Base-by-base conservation (phyloP, 768 basidiomycete genomes). In the Coprinopsis marcescibilis region DNA sequence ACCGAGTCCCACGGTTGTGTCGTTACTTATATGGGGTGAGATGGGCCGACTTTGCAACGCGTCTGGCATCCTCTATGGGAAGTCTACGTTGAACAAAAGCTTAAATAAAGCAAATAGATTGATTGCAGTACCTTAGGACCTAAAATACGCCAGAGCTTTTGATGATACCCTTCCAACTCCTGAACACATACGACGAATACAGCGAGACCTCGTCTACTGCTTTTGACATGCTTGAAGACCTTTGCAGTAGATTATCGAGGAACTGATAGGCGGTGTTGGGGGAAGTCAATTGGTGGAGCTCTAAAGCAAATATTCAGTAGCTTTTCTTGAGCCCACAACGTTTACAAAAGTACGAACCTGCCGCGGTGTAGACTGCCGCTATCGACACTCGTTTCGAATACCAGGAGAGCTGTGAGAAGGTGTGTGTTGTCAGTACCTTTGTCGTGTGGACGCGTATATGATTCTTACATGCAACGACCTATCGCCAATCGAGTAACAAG, bases 211-310 rank as follows among this genome's bases (percentile, higher is more conserved):
- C 83, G 33, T 66, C 67, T 6, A 85, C 47, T 0, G 75, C 69
- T 1, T 62, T 61, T 37, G 77, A 72, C 0, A 80, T 54, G 1
- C 62, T 52, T 2, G 68, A 62, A 2, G 78, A 74, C 2, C 71
- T 63, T 8, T 72, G 68, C 12, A 91, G 69, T 4, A 89, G 75
- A 6, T 72, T 64, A 37, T 83, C 80, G 12, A 92, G 69, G 67
- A 92, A 89, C 2, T 68, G 63, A 23, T 68, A 64, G 0, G 85
- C 79, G 2, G 87, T 87, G 11, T 66, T 57, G 3, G 89, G 85
- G 1, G 89, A 91, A 0, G 78, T 74, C n/a, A 92, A 58, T 58
- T 92, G 89, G 56, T 90, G 89, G 13, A 92, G 68, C 64, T 91
- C 89, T 81, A 52, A 12, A 26, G 33, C 38, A 45, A 52, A 23